Percentiles rank a stretch among this genome's conserved stretches.
phyloP scores from a whole-genome alignment of 805 yeast species.

The Starmerella bombicola region DNA sequence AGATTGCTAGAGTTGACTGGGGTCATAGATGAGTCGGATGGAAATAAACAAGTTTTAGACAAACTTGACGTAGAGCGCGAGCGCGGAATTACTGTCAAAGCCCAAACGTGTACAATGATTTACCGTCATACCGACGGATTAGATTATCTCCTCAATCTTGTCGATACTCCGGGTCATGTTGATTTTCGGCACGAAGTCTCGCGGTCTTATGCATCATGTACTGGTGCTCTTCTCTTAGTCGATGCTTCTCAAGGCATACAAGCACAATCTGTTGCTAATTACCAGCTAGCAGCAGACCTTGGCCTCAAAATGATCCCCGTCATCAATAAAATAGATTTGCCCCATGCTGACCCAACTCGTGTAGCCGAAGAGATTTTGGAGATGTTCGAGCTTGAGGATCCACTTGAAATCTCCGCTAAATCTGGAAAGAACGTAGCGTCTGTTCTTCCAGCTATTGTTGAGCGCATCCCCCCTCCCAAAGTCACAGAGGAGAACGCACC shows the following conservation, averaged over 20 bases:
- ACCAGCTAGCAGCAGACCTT: conserved; percentile 77
- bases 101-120: conserved; percentile 92
- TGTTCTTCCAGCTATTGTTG: conserved; percentile 70
- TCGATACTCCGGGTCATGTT: conserved; percentile 97
- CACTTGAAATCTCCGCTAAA: conserved; percentile 79
- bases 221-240: conserved; percentile 78
- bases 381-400: conserved; percentile 60
- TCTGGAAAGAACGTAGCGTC: conserved; percentile 70
- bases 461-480: conserved; percentile 66
- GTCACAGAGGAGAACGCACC: conserved; percentile 32
- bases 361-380: conserved; percentile 76
- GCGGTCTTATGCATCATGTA: conserved; percentile 89
- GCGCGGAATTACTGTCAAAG: conserved; percentile 92
- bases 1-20: conserved; percentile 78
- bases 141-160: conserved; percentile 77
- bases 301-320: conserved; percentile 74
- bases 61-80: conserved; percentile 89
- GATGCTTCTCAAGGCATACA: conserved; percentile 96
- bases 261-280: conserved; percentile 98
- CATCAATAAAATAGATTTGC: conserved; percentile 82
- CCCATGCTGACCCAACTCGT: conserved; percentile 67
- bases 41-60: conserved; percentile 75
- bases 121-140: conserved; percentile 45
- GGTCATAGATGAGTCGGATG: conserved; percentile 59
- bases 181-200: conserved; percentile 91